Base-by-base conservation (phyloP, 768 basidiomycete species). In the Leccinum aurantiacum region DNA sequence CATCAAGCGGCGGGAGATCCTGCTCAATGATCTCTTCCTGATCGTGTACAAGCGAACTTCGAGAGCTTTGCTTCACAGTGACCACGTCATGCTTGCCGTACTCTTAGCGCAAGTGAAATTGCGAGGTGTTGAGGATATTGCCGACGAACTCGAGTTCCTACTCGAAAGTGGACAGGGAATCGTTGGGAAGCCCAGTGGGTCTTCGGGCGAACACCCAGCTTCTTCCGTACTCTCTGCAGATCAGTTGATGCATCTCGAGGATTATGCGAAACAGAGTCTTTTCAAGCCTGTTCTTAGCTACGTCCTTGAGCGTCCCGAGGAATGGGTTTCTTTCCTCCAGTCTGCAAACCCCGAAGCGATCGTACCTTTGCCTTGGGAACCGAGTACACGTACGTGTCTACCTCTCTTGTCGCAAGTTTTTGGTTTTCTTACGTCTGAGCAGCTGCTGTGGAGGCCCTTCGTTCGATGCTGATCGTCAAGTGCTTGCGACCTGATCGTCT, bases 401-500 rank as follows among this genome's bases (percentile, higher is more conserved):
- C 17, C 13, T 29, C 27, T 41, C 29, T 33, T 35, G 22, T 53
- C 19, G 8, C 51, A 15, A 15, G 9, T 50, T 50, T 31, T 54
- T 54, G n/a, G 17, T 17, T n/a, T 61, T 37, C 55, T 71, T 8
- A 29, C 8, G 48, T 61, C 44, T 47, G 64, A 57, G 17, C 49
- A 90, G 94, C 85, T 64, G 84, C 89, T 54, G 77, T 88, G 46
- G 85, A 89, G 63, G 88, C 90, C 14, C 84, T 93, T 60, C 87
- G 93, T 22, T 78, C 84, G 22, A 80, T 94, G 58, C 78, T 94
- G 25, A 75, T 97, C 60, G 82, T 96, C 74, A 95, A 95, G 74
- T 96, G 90, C 72, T 81, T 99, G 73, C 85, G 96, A 52, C 95
- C 96, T 7, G 96, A 98, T 75, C 88, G 95, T 54, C 80, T 98